These are phyloP conservation scores for Solanum ossicruentum DNA, from an alignment of 257 asterid genomes.

Conservation along the genomic window DNA sequence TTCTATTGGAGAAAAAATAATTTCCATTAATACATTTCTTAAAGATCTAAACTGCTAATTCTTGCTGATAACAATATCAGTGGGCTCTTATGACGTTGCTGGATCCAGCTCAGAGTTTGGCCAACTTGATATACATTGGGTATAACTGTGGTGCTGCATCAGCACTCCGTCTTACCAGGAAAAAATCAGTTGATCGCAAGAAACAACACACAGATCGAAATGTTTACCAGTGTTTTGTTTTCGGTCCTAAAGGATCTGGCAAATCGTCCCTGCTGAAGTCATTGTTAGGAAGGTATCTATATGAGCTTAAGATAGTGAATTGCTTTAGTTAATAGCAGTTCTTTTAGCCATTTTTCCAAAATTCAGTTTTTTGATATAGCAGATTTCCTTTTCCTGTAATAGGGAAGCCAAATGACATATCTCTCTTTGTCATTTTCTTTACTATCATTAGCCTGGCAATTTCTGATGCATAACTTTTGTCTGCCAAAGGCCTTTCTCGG, in stretches of 20 bases:
- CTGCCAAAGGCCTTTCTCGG: slow-evolving; percentile 75
- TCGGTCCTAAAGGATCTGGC: slow-evolving; percentile 88
- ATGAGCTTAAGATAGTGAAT: slow-evolving; percentile 1
- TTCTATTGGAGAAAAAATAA: neutral
- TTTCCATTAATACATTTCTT: slow-evolving; percentile 2
- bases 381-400: neutral
- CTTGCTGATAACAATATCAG: slow-evolving; percentile 31
- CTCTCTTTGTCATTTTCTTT: neutral
- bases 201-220: slow-evolving; percentile 67
- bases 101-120: slow-evolving; percentile 80
- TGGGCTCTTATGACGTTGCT: slow-evolving; percentile 95
- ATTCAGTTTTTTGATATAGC: neutral
- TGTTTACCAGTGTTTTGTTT: slow-evolving; percentile 82
- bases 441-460: neutral
- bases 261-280: slow-evolving; percentile 69
- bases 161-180: slow-evolving; percentile 69
- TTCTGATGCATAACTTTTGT: neutral
- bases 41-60: slow-evolving; percentile 8
- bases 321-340: neutral
- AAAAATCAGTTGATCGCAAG: slow-evolving; percentile 60
- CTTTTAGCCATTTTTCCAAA: neutral
- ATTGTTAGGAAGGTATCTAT: slow-evolving; percentile 67
- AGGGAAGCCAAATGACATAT: neutral
- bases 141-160: slow-evolving; percentile 68
- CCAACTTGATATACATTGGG: slow-evolving; percentile 85